Evolutionary conservation across 176 grass and related monocot species (phyloP), one percentile per base, ranked within the genome.

Genomic region (Carex parvula): DNA sequence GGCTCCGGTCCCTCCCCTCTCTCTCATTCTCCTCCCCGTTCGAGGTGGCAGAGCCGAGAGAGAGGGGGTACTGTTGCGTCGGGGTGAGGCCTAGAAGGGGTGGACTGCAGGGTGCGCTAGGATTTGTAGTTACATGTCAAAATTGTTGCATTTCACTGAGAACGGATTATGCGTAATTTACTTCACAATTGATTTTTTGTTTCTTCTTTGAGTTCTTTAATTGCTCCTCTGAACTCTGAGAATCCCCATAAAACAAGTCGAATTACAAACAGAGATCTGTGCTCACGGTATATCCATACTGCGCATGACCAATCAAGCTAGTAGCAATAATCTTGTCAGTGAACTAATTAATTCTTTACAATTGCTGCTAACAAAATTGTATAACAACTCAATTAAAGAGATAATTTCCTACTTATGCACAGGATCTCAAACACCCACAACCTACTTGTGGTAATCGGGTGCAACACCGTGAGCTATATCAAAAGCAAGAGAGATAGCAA

Each of bases 371-470:
- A 57, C 55, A 18, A 58, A 58, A 15, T 58, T 7, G 56, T 58
- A 18, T 18, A 58, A 58, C 56, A 58, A 18, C 5, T 18, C 56
- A 18, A 6, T 4, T 58, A 18, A 58, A 16, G 4, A 66, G 4
- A 9, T 30, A 20, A 52, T 37, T 16, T 30, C 30, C 14, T 37
- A 54, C 29, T 2, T 55, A 39, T 48, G 68, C 33, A 35, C 89
- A 85, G 87, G 64, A 83, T 94, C 80, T 92, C 91, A 41, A 86
- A 92, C 84, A 64, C 57, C 6, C 80, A 41, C 56, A 97, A 97
- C 87, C 24, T 86, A 73, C 89, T 97, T 89, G 90, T 87, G 10
- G 90, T 92, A 44, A 14, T 97, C 59, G 94, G 94, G 10, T 97
- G 94, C 87, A 88, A 92, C 79, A 86, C 90, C 6, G 56, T 94